phyloP scores from a whole-genome alignment of 78 protist species.

The Monocercomonoides exilis region DNA sequence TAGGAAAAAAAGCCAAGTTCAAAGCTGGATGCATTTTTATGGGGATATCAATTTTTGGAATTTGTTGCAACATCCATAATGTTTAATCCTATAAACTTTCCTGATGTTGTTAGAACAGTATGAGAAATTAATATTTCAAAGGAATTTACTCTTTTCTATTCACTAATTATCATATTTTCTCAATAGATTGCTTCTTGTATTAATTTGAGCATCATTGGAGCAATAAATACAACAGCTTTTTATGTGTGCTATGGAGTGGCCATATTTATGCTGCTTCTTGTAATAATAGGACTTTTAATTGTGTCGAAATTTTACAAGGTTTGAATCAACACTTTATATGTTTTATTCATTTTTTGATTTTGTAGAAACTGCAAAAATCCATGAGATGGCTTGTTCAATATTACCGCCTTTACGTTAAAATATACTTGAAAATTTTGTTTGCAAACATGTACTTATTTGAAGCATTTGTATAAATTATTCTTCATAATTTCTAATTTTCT shows the following conservation, averaged over 20 bases:
- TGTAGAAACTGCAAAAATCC: background rate
- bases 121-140: background rate
- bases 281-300: background rate
- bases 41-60: background rate
- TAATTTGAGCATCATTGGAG: background rate
- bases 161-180: background rate
- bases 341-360: background rate
- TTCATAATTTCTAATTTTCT: background rate
- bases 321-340: background rate
- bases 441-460: background rate
- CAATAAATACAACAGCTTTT: background rate
- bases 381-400: background rate
- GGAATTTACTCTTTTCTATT: background rate
- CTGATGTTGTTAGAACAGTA: background rate
- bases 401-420: background rate
- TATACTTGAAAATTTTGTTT: background rate
- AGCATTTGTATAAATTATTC: background rate
- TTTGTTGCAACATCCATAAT: background rate
- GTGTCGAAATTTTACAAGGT: background rate
- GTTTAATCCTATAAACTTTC: background rate
- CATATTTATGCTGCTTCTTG: background rate
- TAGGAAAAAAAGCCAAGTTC: background rate
- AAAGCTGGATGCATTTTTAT: background rate
- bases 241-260: background rate
- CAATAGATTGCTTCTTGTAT: background rate